A percentile compares a stretch with the other conserved stretches of the same genome.
Evolutionary conservation across 169 alveolate genomes (phyloP).

Genomic region (Plasmodium coatneyi): DNA sequence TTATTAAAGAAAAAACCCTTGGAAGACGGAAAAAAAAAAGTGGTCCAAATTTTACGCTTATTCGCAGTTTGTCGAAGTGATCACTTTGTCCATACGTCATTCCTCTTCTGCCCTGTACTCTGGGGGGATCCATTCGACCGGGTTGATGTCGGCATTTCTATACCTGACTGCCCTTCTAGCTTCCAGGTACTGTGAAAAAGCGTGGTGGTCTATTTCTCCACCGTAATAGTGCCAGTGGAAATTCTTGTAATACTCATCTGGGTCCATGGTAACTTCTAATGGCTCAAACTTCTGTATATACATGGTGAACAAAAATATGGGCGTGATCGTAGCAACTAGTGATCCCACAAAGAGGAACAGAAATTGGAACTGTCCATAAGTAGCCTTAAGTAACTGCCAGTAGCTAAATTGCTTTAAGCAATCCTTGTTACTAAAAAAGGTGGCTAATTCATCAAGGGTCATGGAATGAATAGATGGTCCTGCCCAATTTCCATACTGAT

Average conservation of each 20-base stretch:
- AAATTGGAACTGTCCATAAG: constrained; percentile 80
- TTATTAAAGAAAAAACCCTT: not conserved
- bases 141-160: constrained; percentile 86
- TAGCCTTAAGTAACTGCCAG: constrained; percentile 65
- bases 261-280: constrained; percentile 81
- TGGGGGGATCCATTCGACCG: constrained; percentile 90
- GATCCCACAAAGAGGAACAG: constrained; percentile 70
- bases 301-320: constrained; percentile 75
- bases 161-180: constrained; percentile 90
- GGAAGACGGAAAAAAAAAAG: not conserved
- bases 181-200: constrained; percentile 88
- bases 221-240: constrained; percentile 88
- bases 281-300: constrained; percentile 84
- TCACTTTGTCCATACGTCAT: not conserved
- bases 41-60: not conserved
- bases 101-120: constrained; percentile 83
- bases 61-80: not conserved
- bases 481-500: constrained; percentile 79
- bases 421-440: constrained; percentile 79
- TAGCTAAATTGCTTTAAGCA: constrained; percentile 70
- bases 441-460: constrained; percentile 83
- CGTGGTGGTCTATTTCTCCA: constrained; percentile 88
- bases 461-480: constrained; percentile 85
- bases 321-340: constrained; percentile 54
- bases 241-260: constrained; percentile 84